phyloP scores from a whole-genome alignment of 495 filamentous ascomycete species.

The Neurospora sp. region DNA sequence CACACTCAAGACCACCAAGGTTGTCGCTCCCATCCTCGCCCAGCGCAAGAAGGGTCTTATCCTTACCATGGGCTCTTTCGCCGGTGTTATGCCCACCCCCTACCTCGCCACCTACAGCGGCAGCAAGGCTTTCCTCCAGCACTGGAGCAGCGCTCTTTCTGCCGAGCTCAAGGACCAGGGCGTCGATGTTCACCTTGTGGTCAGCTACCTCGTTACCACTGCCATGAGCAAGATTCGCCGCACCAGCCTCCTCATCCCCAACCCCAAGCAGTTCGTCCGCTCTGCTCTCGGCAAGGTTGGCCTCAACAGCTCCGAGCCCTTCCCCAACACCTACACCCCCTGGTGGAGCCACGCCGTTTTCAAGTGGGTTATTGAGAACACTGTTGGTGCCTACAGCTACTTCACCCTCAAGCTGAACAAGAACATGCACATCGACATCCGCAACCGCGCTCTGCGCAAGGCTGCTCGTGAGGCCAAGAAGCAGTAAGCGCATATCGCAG shows the following conservation, averaged over 20 bases:
- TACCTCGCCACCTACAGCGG: constrained; percentile 95
- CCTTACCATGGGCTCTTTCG: constrained; percentile 95
- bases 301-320: constrained; percentile 58
- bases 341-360: constrained; percentile 85
- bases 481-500: constrained; percentile 13
- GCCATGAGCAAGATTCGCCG: constrained; percentile 93
- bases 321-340: constrained; percentile 76
- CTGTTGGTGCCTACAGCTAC: constrained; percentile 54
- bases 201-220: constrained; percentile 84
- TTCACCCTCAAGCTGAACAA: constrained; percentile 57
- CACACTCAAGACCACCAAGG: constrained; percentile 75
- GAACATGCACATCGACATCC: constrained; percentile 76
- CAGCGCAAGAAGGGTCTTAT: constrained; percentile 77
- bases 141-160: constrained; percentile 84
- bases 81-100: constrained; percentile 80
- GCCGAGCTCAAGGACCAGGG: constrained; percentile 70
- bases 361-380: constrained; percentile 70
- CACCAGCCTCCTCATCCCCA: constrained; percentile 66
- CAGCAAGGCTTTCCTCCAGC: constrained; percentile 94
- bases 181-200: constrained; percentile 74
- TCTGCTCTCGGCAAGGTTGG: constrained; percentile 74
- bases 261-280: constrained; percentile 70
- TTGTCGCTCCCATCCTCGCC: constrained; percentile 77
- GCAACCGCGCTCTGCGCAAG: constrained; percentile 82
- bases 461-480: constrained; percentile 72